Percentiles rank a stretch among this genome's conserved stretches.
These are phyloP conservation scores for Daldinia grandis DNA, from an alignment of 495 filamentous ascomycete genomes.

Conservation along the genomic window DNA sequence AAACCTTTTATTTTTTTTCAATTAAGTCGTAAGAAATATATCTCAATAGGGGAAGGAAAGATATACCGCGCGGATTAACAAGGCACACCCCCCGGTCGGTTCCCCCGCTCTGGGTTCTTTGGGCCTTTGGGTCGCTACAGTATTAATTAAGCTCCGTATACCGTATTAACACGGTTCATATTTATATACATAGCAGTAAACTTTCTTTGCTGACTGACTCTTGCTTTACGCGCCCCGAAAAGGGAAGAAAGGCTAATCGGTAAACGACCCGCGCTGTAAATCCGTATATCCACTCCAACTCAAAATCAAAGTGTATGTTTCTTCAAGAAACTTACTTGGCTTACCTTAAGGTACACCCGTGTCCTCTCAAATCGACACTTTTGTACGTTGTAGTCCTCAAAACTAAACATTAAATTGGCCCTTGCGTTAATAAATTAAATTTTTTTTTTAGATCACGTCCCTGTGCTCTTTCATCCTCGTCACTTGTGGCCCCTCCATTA, in stretches of 20 bases:
- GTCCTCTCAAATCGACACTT: background rate
- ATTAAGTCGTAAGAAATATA: background rate
- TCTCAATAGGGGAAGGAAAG: conserved; percentile 7
- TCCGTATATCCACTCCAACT: conserved; percentile 32
- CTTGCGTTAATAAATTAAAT: background rate
- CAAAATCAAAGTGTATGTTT: conserved; percentile 18
- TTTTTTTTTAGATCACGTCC: background rate
- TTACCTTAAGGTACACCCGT: conserved; percentile 2
- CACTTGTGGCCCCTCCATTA: conserved; percentile 20
- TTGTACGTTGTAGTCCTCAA: conserved; percentile 12
- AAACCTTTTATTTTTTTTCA: background rate
- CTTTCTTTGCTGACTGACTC: conserved; percentile 22
- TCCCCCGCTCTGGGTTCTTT: conserved; percentile 36
- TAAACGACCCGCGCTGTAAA: conserved; percentile 36
- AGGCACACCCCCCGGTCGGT: conserved; percentile 10
- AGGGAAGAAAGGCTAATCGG: conserved; percentile 12
- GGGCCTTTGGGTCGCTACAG: background rate
- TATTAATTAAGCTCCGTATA: background rate
- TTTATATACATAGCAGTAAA: background rate
- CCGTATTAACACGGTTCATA: background rate
- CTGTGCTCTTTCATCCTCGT: conserved; percentile 22
- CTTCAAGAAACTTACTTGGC: background rate
- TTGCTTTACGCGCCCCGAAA: conserved; percentile 37
- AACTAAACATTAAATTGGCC: background rate
- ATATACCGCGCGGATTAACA: conserved; percentile 7